phyloP scores from a whole-genome alignment of 768 basidiomycete species.

The Panaeolus cyanescens region DNA sequence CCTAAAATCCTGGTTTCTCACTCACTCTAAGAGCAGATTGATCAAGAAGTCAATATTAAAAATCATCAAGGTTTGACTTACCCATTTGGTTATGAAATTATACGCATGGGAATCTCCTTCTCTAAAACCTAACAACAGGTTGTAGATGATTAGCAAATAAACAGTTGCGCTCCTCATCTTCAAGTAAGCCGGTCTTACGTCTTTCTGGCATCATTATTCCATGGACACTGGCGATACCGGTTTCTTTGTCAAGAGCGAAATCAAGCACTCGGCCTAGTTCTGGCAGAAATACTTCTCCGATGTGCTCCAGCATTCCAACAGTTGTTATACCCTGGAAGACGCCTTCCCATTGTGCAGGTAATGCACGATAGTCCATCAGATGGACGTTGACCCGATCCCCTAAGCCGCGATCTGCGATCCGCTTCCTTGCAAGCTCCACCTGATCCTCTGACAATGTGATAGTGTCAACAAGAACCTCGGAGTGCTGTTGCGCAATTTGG shows the following conservation, averaged over 20 bases:
- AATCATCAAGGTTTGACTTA: constrained; percentile 31
- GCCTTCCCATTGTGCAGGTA: constrained; percentile 64
- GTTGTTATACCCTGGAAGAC: constrained; percentile 66
- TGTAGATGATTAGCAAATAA: constrained; percentile 10
- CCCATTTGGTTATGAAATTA: constrained; percentile 82
- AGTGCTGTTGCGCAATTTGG: constrained; percentile 52
- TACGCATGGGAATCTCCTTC: constrained; percentile 56
- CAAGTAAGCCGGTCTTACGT: no score
- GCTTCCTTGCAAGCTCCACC: constrained; percentile 54
- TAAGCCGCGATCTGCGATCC: constrained; percentile 54
- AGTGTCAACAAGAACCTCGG: constrained; percentile 64
- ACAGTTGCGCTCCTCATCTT: no score
- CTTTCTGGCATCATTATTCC: constrained; percentile 77
- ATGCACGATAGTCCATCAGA: constrained; percentile 70
- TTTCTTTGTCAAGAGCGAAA: constrained; percentile 62
- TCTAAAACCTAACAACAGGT: constrained; percentile 37
- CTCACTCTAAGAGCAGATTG: constrained; percentile 24
- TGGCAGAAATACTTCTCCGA: constrained; percentile 65
- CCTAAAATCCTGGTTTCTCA: not conserved
- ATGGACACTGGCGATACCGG: constrained; percentile 71
- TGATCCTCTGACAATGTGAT: constrained; percentile 73
- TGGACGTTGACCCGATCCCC: constrained; percentile 60
- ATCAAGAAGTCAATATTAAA: constrained; percentile 5
- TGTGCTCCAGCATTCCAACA: constrained; percentile 78
- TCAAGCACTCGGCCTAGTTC: constrained; percentile 66